These are phyloP conservation scores for Tephrocybe sp. DNA, from an alignment of 768 basidiomycete species.

Conservation along the genomic window DNA sequence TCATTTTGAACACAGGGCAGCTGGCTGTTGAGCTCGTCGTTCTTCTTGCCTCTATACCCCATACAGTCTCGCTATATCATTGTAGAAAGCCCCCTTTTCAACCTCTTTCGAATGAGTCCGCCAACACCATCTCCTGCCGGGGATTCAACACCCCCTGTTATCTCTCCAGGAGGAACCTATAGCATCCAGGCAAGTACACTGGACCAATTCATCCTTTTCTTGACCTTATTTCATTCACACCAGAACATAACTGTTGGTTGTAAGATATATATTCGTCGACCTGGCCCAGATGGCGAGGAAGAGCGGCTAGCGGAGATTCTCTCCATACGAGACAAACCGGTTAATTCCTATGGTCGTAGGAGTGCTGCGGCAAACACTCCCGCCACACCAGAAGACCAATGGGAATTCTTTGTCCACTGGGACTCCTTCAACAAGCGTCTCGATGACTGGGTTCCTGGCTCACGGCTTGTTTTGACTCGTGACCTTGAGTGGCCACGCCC, in stretches of 20 bases:
- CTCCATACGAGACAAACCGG: constrained; percentile 86
- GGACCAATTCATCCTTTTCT: constrained; percentile 8
- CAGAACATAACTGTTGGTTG: constrained; percentile 90
- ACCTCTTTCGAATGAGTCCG: constrained; percentile 26
- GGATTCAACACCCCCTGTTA: constrained; percentile 56
- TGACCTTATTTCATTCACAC: constrained; percentile 28
- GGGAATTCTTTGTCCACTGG: constrained; percentile 98
- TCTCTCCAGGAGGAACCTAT: constrained; percentile 75
- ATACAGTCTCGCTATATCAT: background rate
- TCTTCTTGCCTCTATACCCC: background rate
- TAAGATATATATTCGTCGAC: constrained; percentile 90
- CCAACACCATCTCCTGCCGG: constrained; percentile 37
- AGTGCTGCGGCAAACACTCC: constrained; percentile 35
- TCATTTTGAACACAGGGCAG: constrained; percentile 6
- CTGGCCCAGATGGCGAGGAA: constrained; percentile 74
- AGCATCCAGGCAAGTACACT: constrained; percentile 59
- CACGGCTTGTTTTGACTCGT: constrained; percentile 75
- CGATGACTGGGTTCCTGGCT: constrained; percentile 94
- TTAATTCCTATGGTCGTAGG: constrained; percentile 55
- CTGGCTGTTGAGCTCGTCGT: constrained; percentile 3
- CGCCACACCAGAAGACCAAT: constrained; percentile 67
- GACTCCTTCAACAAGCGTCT: constrained; percentile 98
- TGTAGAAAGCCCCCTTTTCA: background rate
- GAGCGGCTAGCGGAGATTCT: constrained; percentile 95
- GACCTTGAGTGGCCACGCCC: constrained; percentile 98